A percentile compares a stretch with the other conserved stretches of the same genome.
Conservation (phyloP, 106 monocot genomes). For the Cymbidium sinense region DNA sequence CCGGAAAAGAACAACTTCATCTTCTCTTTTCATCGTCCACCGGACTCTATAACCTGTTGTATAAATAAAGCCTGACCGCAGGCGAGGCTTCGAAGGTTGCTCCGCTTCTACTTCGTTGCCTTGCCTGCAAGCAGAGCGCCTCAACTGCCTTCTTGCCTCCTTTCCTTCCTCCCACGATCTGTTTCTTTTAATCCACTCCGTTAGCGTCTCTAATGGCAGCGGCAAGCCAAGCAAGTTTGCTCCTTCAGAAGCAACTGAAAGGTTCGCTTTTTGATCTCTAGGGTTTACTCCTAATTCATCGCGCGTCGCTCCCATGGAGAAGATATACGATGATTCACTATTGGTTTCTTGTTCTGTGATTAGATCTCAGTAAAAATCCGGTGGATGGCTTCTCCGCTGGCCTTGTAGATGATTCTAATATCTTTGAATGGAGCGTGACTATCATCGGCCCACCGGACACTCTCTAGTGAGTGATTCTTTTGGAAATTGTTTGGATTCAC, state of each 20-base stretch:
- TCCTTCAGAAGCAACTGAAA: conserved; percentile 55
- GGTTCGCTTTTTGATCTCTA: conserved; percentile 9
- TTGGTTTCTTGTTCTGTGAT: neutral
- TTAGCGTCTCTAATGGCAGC: conserved; percentile 17
- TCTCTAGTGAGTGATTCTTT: conserved; percentile 44
- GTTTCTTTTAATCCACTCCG: neutral
- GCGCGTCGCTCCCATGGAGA: neutral
- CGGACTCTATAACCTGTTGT: neutral
- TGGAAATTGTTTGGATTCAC: neutral
- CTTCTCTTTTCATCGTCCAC: neutral
- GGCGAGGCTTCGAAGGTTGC: neutral
- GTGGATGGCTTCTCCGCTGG: conserved; percentile 81
- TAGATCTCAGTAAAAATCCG: conserved; percentile 64
- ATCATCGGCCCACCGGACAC: conserved; percentile 80
- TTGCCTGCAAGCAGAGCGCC: neutral
- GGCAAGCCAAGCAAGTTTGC: conserved; percentile 42
- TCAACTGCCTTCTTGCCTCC: neutral
- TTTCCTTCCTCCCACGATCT: neutral
- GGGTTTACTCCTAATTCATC: neutral
- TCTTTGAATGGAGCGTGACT: conserved; percentile 78
- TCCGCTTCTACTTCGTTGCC: neutral
- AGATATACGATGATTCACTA: neutral
- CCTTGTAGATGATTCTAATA: conserved; percentile 55
- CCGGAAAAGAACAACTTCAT: neutral
- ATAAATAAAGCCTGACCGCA: neutral